A percentile compares a stretch with the other conserved stretches of the same genome.
phyloP scores from a whole-genome alignment of 345 rosid genomes.

The Trapa incisa region DNA sequence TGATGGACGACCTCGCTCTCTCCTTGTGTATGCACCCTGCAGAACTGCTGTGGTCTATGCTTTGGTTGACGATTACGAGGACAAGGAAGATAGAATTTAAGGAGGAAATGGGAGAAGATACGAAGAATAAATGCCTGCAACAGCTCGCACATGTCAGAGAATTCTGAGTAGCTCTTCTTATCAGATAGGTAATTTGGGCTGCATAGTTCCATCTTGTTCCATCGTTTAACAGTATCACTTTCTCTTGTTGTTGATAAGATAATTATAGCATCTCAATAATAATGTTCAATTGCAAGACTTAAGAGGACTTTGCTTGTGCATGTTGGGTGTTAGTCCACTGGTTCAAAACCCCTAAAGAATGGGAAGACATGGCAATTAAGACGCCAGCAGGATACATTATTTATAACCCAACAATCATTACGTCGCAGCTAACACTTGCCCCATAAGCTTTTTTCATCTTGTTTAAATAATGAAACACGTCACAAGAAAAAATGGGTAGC shows the following conservation, averaged over 20 bases:
- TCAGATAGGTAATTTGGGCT: neutral
- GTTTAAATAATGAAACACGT: no score
- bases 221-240: neutral
- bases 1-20: constrained; percentile 57
- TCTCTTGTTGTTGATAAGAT: neutral
- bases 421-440: no score
- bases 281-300: neutral
- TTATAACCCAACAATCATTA: no score
- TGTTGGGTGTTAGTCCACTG: neutral
- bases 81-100: neutral
- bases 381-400: neutral
- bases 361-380: neutral
- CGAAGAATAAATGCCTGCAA: neutral
- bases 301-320: neutral
- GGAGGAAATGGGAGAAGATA: neutral
- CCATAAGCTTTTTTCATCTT: no score
- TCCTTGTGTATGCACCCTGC: constrained; percentile 71
- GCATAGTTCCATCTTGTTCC: neutral
- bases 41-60: constrained; percentile 86
- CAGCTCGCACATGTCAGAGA: neutral
- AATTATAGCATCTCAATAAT: neutral
- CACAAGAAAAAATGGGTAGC: no score
- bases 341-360: neutral
- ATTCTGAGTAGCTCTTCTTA: neutral
- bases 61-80: constrained; percentile 25